phyloP scores from a whole-genome alignment of 1,284 basidiomycete genomes.

The Vanrija humicola region DNA sequence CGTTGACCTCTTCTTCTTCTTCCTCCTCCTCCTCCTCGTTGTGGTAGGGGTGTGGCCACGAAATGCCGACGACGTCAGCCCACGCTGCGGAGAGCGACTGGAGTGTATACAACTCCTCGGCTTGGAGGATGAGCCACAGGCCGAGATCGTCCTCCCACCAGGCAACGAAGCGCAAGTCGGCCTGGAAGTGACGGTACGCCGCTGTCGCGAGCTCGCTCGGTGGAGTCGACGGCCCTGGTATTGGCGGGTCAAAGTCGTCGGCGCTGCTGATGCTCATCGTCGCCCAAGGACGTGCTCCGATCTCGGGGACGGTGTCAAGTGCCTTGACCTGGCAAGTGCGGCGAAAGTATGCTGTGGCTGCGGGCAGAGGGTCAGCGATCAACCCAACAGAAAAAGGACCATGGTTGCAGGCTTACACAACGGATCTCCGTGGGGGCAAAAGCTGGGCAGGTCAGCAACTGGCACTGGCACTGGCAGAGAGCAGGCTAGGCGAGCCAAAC shows the following conservation, averaged over 20 bases:
- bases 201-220: neutral
- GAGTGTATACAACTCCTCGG: neutral
- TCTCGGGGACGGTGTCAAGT: slow-evolving; percentile 17
- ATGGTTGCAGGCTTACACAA: slow-evolving; percentile 1
- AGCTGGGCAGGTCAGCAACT: slow-evolving; percentile 7
- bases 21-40: neutral
- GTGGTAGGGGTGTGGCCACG: neutral
- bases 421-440: slow-evolving; percentile 11
- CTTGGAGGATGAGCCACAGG: slow-evolving; percentile 24
- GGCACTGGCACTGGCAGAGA: too few species aligned
- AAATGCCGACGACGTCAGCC: slow-evolving; percentile 9
- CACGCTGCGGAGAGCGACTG: slow-evolving; percentile 13
- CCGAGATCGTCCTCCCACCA: slow-evolving; percentile 39
- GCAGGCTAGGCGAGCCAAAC: too few species aligned
- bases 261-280: neutral
- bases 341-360: slow-evolving; percentile 16
- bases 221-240: neutral
- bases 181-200: neutral
- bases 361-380: neutral
- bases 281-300: too few species aligned
- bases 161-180: slow-evolving; percentile 13
- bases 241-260: neutral
- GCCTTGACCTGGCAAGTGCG: slow-evolving; percentile 26
- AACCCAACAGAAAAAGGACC: neutral
- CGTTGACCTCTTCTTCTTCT: too few species aligned